phyloP scores from a whole-genome alignment of 1,284 basidiomycete genomes.

The Trichosporon sp. region DNA sequence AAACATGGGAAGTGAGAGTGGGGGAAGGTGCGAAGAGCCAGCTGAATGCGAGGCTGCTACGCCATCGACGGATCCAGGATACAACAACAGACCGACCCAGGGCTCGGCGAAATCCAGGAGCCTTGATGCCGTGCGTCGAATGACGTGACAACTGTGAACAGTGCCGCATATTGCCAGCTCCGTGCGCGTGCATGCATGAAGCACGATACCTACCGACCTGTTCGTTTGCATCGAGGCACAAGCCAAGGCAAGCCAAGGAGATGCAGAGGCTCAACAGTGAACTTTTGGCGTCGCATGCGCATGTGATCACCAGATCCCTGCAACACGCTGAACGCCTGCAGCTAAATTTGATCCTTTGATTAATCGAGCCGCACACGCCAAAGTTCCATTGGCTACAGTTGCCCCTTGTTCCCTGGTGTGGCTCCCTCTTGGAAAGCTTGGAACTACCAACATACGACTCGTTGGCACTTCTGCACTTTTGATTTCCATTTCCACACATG shows the following conservation, averaged over 20 bases:
- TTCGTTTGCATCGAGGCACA: too few relatives aligned
- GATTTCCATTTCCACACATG: too few relatives aligned
- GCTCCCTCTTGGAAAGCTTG: too few relatives aligned
- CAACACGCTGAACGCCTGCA: not conserved
- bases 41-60: not conserved
- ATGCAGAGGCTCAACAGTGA: too few relatives aligned
- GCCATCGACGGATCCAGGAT: not conserved
- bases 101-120: not conserved
- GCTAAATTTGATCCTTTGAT: not conserved
- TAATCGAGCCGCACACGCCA: not conserved
- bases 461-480: too few relatives aligned
- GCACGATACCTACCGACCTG: too few relatives aligned
- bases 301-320: slow-evolving; percentile 1
- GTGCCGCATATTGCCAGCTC: not conserved
- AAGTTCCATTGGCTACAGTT: not conserved
- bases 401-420: too few relatives aligned
- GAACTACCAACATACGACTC: too few relatives aligned
- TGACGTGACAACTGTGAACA: not conserved
- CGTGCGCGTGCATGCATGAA: too few relatives aligned
- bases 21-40: not conserved
- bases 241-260: not conserved
- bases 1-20: not conserved
- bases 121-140: not conserved
- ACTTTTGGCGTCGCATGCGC: not conserved
- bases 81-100: not conserved